phyloP scores from a whole-genome alignment of 2,329 filamentous ascomycete genomes.

The Nigrospora osmanthi region DNA sequence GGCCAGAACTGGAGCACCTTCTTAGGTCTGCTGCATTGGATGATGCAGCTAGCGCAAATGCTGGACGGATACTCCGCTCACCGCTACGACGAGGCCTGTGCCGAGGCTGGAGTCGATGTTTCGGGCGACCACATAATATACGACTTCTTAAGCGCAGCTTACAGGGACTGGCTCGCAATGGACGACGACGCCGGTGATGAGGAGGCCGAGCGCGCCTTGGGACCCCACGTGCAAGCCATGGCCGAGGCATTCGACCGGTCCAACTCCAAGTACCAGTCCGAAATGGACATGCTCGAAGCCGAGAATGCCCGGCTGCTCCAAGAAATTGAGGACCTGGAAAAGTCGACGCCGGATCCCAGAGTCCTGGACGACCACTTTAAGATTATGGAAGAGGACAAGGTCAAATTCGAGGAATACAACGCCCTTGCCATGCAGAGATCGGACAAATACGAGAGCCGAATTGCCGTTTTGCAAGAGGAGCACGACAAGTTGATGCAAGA shows the following conservation, averaged over 20 bases:
- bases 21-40: slow-evolving; percentile 90
- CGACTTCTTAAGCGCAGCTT: slow-evolving; percentile 81
- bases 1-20: slow-evolving; percentile 97
- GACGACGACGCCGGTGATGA: slow-evolving; percentile 83
- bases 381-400: slow-evolving; percentile 87
- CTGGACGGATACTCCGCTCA: slow-evolving; percentile 74
- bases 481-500: slow-evolving; percentile 72
- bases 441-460: slow-evolving; percentile 78
- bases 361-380: slow-evolving; percentile 84
- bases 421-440: slow-evolving; percentile 73
- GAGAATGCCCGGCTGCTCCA: slow-evolving; percentile 75
- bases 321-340: slow-evolving; percentile 85
- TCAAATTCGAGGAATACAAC: slow-evolving; percentile 96
- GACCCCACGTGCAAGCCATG: slow-evolving; percentile 83
- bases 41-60: slow-evolving; percentile 97
- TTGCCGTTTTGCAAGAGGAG: slow-evolving; percentile 77
- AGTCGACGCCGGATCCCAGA: slow-evolving; percentile 74
- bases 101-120: slow-evolving; percentile 82
- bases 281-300: slow-evolving; percentile 77
- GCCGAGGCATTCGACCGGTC: slow-evolving; percentile 76
- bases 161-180: slow-evolving; percentile 88
- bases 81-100: slow-evolving; percentile 83
- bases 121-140: slow-evolving; percentile 90
- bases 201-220: slow-evolving; percentile 69
- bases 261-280: slow-evolving; percentile 77